Base-by-base conservation (phyloP, 306 rosid species). In the Rosa lucieae region DNA sequence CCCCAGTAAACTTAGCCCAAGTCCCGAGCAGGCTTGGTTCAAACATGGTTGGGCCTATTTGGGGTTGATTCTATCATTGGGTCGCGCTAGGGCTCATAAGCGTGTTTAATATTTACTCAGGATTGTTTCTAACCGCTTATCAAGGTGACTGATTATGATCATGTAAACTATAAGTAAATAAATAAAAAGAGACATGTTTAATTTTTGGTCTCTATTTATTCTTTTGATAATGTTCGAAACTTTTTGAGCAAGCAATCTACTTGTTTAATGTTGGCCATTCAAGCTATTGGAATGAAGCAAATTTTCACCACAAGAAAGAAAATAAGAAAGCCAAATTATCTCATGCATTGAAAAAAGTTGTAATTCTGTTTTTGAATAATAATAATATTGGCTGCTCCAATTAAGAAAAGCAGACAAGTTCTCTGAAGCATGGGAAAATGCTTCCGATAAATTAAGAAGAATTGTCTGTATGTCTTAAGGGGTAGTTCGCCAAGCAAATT, bases 401-500 rank as follows among this genome's bases (percentile, higher is more conserved):
- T 62, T 62, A 62, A 62, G 42, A 62, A 61, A 59, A 29, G 4
- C 8, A 62, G 29, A 29, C 40, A 11, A 26, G 40, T 62, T 62
- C 6, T 62, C 20, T 5, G 42, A 61, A 32, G 67, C 67, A 61
- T 61, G 39, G 3, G 67, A 23, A 61, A 5, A 58, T 9, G 65
- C 14, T 58, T 58, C 35, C 35, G 21, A 21, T 21, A 21, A 58
- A 58, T 21, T 1, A 21, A 23, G 6, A 12, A 11, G 67, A 29
- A 5, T 10, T 10, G 6, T 62, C 18, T 4, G 12, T 61, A 11
- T 26, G 4, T 23, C 37, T 10, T 23, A 61, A 56, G 63, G 43
- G 20, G 68, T 63, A 63, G 68, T 63, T 63, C n/a, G 42, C 42
- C 68, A 63, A 63, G 67, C 65, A 63, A 29, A 63, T 29, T 32